Base-by-base conservation (phyloP, 2,329 filamentous ascomycete genomes). In the Aspergillus novoparasiticus region DNA sequence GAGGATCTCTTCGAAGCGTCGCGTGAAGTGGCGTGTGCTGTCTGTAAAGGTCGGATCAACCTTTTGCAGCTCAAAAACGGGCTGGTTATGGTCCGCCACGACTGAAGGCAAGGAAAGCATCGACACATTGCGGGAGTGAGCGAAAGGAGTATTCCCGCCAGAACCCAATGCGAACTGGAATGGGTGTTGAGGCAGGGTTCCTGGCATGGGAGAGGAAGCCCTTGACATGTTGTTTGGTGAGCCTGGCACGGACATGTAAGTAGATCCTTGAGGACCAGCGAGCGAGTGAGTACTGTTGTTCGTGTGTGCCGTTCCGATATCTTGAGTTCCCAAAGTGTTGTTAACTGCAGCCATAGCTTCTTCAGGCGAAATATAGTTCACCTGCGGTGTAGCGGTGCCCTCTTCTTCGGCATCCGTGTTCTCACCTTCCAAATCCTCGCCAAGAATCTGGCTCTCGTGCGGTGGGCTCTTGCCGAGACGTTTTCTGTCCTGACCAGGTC, bases 41-140 rank as follows among this genome's bases (percentile, higher is more conserved):
- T 90, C 88, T 6, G 85, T 89, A 77, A 90, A 90, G 77, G 87
- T 88, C 2, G 87, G 88, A 67, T 88, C 87, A 0, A 90, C 86
- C 61, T 89, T 87, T 71, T 90, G 88, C n/a, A 89, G 82, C 65
- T 86, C 84, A 71, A 84, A 87, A 69, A 88, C 84, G 57, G 57
- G 51, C 32, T 62, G 60, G 14, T 84, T 85, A 70, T 87, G 87
- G 63, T 86, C 86, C 23, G 87, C 85, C 28, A 89, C 81, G 39
- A 90, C 82, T 2, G 81, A 81, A 58, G 86, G 80, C 4, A 88
- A 79, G 36, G 85, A 87, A 32, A 89, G 78, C 4, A 79, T 77
- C 1, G 83, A 85, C 43, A 77, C 74, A 65, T 75, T 79, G 64
- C 77, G 78, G 48, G 79, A 72, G 36, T 75, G 72, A 55, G 48